Evolutionary conservation across 2,329 filamentous ascomycete species (phyloP).

Genomic region (Fusarium napiforme): DNA sequence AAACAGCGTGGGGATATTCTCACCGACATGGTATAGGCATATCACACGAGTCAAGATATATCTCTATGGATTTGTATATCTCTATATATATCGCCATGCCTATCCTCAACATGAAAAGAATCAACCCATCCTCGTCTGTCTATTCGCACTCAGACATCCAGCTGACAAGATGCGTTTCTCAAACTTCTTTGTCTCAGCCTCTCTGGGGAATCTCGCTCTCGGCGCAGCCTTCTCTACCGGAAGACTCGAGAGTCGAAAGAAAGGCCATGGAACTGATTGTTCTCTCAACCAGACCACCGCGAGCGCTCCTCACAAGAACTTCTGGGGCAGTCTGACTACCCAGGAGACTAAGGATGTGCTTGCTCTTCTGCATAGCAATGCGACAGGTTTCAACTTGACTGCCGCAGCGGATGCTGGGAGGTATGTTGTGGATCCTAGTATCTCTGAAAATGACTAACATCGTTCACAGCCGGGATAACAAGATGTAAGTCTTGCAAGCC

Average conservation of each 20-base stretch:
- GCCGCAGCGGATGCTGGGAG: not conserved
- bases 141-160: not conserved
- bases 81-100: not conserved
- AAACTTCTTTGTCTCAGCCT: not conserved
- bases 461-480: not conserved
- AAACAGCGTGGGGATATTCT: not conserved
- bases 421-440: not conserved
- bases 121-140: not conserved
- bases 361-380: not conserved
- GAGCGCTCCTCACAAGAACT: slow-evolving; percentile 6
- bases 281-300: not conserved
- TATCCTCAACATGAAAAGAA: not conserved
- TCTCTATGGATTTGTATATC: not conserved
- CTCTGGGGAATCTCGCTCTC: not conserved
- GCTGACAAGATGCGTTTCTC: not conserved
- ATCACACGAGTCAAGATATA: not conserved
- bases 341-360: slow-evolving; percentile 1
- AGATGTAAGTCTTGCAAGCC: not conserved
- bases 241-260: not conserved
- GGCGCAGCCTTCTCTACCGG: not conserved
- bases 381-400: not conserved
- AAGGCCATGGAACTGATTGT: not conserved
- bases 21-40: too few relatives aligned
- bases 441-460: not conserved
- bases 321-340: not conserved